Base-by-base conservation (phyloP, 345 rosid species). In the Adansonia digitata region DNA sequence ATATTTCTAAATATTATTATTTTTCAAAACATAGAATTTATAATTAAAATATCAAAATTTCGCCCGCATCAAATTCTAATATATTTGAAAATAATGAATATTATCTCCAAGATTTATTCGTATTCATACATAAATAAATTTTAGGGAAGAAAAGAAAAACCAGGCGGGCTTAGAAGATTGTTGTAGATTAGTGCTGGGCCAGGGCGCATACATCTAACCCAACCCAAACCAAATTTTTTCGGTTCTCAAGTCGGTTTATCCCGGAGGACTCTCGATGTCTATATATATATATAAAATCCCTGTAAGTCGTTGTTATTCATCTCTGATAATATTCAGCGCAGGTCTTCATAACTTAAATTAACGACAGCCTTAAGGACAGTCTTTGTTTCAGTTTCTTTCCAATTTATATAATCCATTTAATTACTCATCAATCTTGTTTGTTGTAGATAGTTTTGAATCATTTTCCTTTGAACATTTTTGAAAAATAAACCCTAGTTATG, bases 401-500 rank as follows among this genome's bases (percentile, higher is more conserved):
- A 27, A n/a, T 20, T 52, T 35, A 7, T n/a, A 8, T 20, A 18
- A 35, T 46, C 40, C 22, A 15, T 61, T 45, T 8, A 1, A 60
- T 56, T 18, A 0, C 4, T 2, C 0, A 48, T 15, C 15, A 3
- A 39, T 20, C 34, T 35, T 34, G 1, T 24, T 4, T 1, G 15
- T 18, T 26, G 8, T 27, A 5, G 42, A 5, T 13, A 6, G 3
- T 48, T 48, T 8, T 49, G 31, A 27, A 13, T 48, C n/a, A n/a
- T 3, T 49, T 48, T 29, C 37, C n/a, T n/a, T 63, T 37, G 2
- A 17, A n/a, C n/a, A n/a, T n/a, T 63, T 63, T 35, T 63, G 2
- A 13, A 62, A 39, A 12, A 5, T 29, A 53, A 52, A 22, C 72
- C 62, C 72, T 27, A 75, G 51, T 18, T 48, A 75, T 75, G 77